A percentile compares a stretch with the other conserved stretches of the same genome.
These are phyloP conservation scores for Yamadazyma endophytica DNA, from an alignment of 805 yeast genomes.

Conservation along the genomic window DNA sequence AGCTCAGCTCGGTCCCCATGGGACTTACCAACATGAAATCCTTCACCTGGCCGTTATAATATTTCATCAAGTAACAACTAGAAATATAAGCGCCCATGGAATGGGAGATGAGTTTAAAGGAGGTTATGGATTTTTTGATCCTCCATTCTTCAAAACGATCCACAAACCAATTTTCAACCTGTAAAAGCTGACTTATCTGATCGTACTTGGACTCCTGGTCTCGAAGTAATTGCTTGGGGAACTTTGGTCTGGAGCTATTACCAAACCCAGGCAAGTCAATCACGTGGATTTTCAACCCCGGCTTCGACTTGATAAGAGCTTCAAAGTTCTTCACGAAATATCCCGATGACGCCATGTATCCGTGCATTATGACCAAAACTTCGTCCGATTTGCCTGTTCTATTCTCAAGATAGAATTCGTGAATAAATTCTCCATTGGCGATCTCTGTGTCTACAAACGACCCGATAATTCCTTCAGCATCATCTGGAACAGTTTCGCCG, in stretches of 20 bases:
- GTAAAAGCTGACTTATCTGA: slow-evolving; percentile 28
- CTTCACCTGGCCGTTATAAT: slow-evolving; percentile 23
- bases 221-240: slow-evolving; percentile 26
- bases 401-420: slow-evolving; percentile 32
- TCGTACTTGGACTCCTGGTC: slow-evolving; percentile 16
- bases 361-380: slow-evolving; percentile 33
- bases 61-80: slow-evolving; percentile 38
- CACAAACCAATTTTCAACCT: slow-evolving; percentile 38
- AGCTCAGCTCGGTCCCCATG: slow-evolving; percentile 41
- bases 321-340: slow-evolving; percentile 38
- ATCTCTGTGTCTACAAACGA: slow-evolving; percentile 27
- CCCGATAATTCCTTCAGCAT: slow-evolving; percentile 10
- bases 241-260: slow-evolving; percentile 36
- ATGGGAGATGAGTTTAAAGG: slow-evolving; percentile 33
- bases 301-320: slow-evolving; percentile 21
- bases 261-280: slow-evolving; percentile 43
- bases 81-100: slow-evolving; percentile 42
- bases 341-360: slow-evolving; percentile 44
- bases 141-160: slow-evolving; percentile 38
- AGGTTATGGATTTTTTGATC: slow-evolving; percentile 13
- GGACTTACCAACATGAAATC: slow-evolving; percentile 32
- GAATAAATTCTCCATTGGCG: slow-evolving; percentile 25
- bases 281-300: slow-evolving; percentile 33
- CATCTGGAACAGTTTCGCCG: slow-evolving; percentile 4
- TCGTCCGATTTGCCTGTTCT: slow-evolving; percentile 5